These are phyloP conservation scores for Trifolium repens DNA, from an alignment of 306 rosid genomes.

Conservation along the genomic window DNA sequence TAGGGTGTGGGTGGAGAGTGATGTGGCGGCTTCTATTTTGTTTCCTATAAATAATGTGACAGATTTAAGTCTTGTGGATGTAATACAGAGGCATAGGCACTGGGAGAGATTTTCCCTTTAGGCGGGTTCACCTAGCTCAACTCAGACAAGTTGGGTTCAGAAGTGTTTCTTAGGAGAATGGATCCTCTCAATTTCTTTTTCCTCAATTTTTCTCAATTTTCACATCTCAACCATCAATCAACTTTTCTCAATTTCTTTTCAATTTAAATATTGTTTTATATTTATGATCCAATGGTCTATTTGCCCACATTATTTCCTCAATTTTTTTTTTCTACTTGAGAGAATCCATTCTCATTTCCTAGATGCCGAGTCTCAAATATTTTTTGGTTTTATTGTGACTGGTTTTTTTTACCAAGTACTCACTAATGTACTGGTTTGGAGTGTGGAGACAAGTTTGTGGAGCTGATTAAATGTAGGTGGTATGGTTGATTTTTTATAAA, in stretches of 20 bases:
- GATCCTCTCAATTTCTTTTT: too few species aligned
- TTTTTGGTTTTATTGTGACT: not conserved
- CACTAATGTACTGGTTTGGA: conserved; percentile 22
- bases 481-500: conserved; percentile 23
- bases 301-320: too few species aligned
- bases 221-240: too few species aligned
- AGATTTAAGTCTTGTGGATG: conserved; percentile 24
- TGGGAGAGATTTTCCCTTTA: conserved; percentile 9
- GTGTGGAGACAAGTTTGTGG: conserved; percentile 3
- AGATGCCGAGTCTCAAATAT: not conserved
- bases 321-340: too few species aligned
- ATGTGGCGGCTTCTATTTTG: conserved; percentile 14
- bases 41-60: not conserved
- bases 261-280: too few species aligned
- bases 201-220: too few species aligned
- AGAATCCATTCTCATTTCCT: not conserved
- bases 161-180: not conserved
- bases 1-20: conserved; percentile 4
- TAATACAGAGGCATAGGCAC: not conserved
- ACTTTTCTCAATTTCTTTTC: too few species aligned
- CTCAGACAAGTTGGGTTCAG: not conserved
- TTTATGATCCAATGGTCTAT: too few species aligned
- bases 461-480: conserved; percentile 22
- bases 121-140: not conserved
- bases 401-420: conserved; percentile 11